Evolutionary conservation across 2,329 filamentous ascomycete genomes (phyloP), one percentile per base, ranked within the genome.

Genomic region (Verticillium klebahnii): DNA sequence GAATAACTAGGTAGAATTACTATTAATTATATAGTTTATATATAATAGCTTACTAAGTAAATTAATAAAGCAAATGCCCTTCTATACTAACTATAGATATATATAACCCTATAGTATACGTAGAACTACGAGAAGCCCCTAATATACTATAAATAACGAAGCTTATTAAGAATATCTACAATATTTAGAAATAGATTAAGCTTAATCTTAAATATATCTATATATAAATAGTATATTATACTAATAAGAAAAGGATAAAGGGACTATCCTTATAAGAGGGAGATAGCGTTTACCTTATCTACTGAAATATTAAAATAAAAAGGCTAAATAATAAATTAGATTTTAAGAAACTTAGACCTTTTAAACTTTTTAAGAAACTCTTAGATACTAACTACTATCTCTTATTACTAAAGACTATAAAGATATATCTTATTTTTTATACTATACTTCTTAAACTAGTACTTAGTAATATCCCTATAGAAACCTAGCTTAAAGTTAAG

Each of bases 221-320:
- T 14, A 36, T 5, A 36, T 8, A 8, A 9, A 36, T 36, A 36
- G 34, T 14, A 36, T 36, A 36, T 8, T 36, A 36, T 17, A 29
- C 29, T 50, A 56, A 60, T 19, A n/a, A 34, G 9, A 14, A 32
- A 58, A 58, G 32, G 25, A 36, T 58, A 55, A 61, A 61, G 40
- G 32, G 60, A 61, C 40, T 58, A 61, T 37, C 56, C 40, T 57
- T 61, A 17, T 31, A 58, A 23, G 31, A 61, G 40, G 60, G 60
- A 50, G 40, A 58, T 61, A 61, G 23, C 34, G 32, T 55, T 14
- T 61, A 61, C 14, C n/a, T 61, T 39, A 39, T 54, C 8, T n/a
- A n/a, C 9, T 3, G 15, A 55, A 58, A 61, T 40, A 61, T 61
- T 40, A 58, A 61, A 58, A 61, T 31, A 19, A 61, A 58, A 58